A percentile compares a stretch with the other conserved stretches of the same genome.
phyloP scores from a whole-genome alignment of 2,329 filamentous ascomycete genomes.

The Penicillium hordei region DNA sequence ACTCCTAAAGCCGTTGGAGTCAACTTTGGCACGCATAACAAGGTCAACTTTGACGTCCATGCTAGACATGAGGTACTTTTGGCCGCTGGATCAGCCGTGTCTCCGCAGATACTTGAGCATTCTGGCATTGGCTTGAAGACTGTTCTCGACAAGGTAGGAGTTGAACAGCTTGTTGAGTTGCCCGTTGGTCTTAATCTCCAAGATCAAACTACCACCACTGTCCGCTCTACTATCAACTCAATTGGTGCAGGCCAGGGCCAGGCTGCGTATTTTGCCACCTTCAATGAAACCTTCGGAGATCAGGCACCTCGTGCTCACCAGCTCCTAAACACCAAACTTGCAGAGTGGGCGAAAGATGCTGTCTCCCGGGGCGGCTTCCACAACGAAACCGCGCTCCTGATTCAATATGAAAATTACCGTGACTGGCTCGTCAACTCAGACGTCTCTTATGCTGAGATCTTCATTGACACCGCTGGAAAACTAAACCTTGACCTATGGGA shows the following conservation, averaged over 20 bases:
- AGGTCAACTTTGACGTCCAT: conserved; percentile 21
- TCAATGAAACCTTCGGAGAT: conserved; percentile 29
- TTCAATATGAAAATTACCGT: conserved; percentile 31
- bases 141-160: conserved; percentile 16
- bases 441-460: conserved; percentile 30
- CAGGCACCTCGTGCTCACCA: conserved; percentile 15
- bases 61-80: conserved; percentile 30
- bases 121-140: conserved; percentile 30
- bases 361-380: conserved; percentile 29
- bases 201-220: conserved; percentile 30
- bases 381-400: conserved; percentile 25
- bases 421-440: conserved; percentile 30
- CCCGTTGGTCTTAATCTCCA: conserved; percentile 34
- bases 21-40: conserved; percentile 27
- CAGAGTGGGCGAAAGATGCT: conserved; percentile 28
- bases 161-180: conserved; percentile 26
- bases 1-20: conserved; percentile 23
- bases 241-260: conserved; percentile 26
- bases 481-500: conserved; percentile 32
- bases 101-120: conserved; percentile 29
- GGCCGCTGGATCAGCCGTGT: conserved; percentile 29
- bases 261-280: conserved; percentile 30
- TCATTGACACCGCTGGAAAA: conserved; percentile 26
- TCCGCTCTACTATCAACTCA: conserved; percentile 13
- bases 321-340: conserved; percentile 27